phyloP scores from a whole-genome alignment of 2,329 filamentous ascomycete species.

The Epichloe glyceriae region DNA sequence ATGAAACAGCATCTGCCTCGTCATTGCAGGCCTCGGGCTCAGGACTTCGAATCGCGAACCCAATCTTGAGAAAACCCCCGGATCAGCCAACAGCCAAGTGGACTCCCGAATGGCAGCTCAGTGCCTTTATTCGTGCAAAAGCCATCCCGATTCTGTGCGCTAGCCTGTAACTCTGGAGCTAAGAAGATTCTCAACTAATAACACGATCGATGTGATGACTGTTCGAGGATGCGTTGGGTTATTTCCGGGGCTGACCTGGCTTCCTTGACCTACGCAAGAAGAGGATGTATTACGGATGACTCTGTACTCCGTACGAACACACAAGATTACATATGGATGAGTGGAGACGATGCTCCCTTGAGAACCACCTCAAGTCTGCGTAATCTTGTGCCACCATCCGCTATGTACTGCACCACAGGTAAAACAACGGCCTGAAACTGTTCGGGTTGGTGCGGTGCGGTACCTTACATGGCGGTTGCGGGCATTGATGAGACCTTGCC shows the following conservation, averaged over 20 bases:
- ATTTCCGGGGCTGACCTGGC: not conserved
- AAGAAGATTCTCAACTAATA: not conserved
- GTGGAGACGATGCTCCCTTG: not conserved
- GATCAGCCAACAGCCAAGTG: not conserved
- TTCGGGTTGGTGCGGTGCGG: not conserved
- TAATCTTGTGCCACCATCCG: constrained; percentile 1
- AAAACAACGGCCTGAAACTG: constrained; percentile 1
- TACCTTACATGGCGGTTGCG: not conserved
- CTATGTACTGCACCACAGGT: not conserved
- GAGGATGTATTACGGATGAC: no score
- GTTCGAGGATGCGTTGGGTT: no score
- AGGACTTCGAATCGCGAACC: not conserved
- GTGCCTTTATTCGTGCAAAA: not conserved
- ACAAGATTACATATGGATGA: not conserved
- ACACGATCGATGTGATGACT: not conserved
- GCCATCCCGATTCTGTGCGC: not conserved
- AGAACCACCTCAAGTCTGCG: not conserved
- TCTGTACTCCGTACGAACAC: no score
- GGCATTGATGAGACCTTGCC: not conserved
- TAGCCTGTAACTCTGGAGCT: not conserved
- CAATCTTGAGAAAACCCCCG: not conserved
- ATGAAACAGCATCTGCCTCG: not conserved
- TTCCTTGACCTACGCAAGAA: no score
- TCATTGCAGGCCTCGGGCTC: not conserved
- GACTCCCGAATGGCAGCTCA: not conserved